Evolutionary conservation across 208 protist species (phyloP), one percentile per base, ranked within the genome.

Genomic region (Naegleria lovaniensis): DNA sequence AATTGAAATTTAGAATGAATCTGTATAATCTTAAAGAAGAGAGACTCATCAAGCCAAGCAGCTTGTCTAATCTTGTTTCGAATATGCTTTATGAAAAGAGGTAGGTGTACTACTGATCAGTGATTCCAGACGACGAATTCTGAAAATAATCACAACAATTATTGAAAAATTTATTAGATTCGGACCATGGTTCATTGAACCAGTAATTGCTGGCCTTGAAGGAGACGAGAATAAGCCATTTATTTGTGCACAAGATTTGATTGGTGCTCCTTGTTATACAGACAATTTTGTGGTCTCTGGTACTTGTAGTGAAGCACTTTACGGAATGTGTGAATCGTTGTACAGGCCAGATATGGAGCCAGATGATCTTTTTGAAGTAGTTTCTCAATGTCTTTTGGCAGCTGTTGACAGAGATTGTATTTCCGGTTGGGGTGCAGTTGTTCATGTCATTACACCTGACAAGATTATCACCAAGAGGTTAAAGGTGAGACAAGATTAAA

Each of bases 141-240:
- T 51, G 36, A 51, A 40, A 40, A 39, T 87, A 55, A 29, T 88
- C 36, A 55, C 87, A 76, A 43, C 38, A 40, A 67, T 91, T 0
- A 96, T 97, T 93, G 98, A 58, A 98, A 97, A 92, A 96, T 97
- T 91, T 95, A 96, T 29, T 67, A 95, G 99, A 91, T 99, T 99
- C 91, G 98, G 98, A 29, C 98, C 98, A 40, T 99, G 98, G 94
- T 99, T 99, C 92, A 94, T 98, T 33, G 97, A 99, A 94, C 98
- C 98, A 22, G 96, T 99, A 33, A 97, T 99, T 90, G 97, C 95
- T 75, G 99, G 98, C 91, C 95, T 99, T 19, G 95, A 99, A 92
- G 84, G 59, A 41, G n/a, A 39, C 22, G 95, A 96, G 88, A 93
- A 96, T 59, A 96, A 98, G 91, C 98, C 99, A 90, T 99, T 97